phyloP scores from a whole-genome alignment of 2,329 filamentous ascomycete genomes.

The Fusarium sp. region DNA sequence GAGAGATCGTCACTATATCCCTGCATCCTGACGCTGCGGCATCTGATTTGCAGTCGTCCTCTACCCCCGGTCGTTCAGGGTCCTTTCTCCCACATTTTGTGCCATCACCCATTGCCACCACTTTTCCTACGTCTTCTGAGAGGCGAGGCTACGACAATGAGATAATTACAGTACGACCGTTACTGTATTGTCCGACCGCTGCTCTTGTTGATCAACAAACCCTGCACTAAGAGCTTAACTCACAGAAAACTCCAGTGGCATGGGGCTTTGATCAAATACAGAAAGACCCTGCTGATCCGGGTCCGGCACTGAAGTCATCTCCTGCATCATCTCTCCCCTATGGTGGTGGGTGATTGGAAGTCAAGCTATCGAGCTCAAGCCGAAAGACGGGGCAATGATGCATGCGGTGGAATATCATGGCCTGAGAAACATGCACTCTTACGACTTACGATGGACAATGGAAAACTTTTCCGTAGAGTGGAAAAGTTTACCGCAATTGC shows the following conservation, averaged over 20 bases:
- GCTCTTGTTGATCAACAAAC: constrained; percentile 27
- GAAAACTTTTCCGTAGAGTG: not conserved
- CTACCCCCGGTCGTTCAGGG: constrained; percentile 42
- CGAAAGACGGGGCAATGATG: constrained; percentile 38
- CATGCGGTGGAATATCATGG: constrained; percentile 29
- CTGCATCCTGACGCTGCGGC: constrained; percentile 20
- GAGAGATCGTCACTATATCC: constrained; percentile 37
- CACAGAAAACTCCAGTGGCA: constrained; percentile 9
- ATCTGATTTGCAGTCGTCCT: constrained; percentile 25
- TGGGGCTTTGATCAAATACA: constrained; percentile 18
- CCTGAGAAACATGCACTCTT: constrained; percentile 26
- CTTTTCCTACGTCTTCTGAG: constrained; percentile 10
- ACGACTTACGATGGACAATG: constrained; percentile 4
- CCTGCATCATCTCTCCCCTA: constrained; percentile 24
- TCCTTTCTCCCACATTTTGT: constrained; percentile 25
- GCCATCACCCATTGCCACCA: constrained; percentile 18
- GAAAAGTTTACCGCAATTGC: constrained; percentile 8
- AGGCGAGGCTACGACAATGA: constrained; percentile 36
- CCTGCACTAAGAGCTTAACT: constrained; percentile 26
- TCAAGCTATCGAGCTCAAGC: constrained; percentile 19
- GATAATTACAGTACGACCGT: constrained; percentile 35
- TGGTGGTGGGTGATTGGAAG: constrained; percentile 29
- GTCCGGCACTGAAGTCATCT: constrained; percentile 42
- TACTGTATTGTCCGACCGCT: constrained; percentile 12
- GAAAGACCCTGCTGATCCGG: constrained; percentile 50